phyloP scores from a whole-genome alignment of 2,329 filamentous ascomycete species.

The Rhinocladiella similis region DNA sequence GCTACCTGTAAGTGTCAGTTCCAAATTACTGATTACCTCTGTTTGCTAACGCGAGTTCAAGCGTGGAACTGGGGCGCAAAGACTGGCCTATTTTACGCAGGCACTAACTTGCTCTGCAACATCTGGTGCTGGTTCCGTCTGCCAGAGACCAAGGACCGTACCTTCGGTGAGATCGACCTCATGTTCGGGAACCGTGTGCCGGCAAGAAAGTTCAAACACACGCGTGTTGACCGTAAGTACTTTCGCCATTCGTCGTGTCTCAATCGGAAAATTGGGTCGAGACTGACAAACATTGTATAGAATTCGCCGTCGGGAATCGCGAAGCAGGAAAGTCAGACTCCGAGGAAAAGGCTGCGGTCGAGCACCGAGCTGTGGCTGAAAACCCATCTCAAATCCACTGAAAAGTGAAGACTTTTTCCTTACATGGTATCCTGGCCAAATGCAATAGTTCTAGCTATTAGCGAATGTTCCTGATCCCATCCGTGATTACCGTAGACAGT shows the following conservation, averaged over 20 bases:
- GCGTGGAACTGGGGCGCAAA: slow-evolving; percentile 37
- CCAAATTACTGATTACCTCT: not conserved
- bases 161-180: slow-evolving; percentile 49
- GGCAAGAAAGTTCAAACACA: slow-evolving; percentile 28
- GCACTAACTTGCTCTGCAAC: slow-evolving; percentile 30
- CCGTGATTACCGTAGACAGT: too few species aligned
- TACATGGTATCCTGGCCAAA: too few species aligned
- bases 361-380: not conserved
- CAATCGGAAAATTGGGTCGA: not conserved
- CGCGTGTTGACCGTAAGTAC: slow-evolving; percentile 16
- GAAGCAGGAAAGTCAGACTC: not conserved
- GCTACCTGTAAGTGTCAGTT: slow-evolving; percentile 10
- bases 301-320: not conserved
- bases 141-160: slow-evolving; percentile 30
- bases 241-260: not conserved
- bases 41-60: not conserved
- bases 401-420: too few species aligned
- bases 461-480: too few species aligned
- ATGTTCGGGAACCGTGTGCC: slow-evolving; percentile 45
- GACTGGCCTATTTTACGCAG: slow-evolving; percentile 36
- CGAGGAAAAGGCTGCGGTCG: not conserved
- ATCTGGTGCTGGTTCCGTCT: slow-evolving; percentile 36
- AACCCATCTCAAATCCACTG: too few species aligned
- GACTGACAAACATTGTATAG: not conserved
- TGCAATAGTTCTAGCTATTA: too few species aligned